Evolutionary conservation across 2,329 filamentous ascomycete genomes (phyloP), one percentile per base, ranked within the genome.

Genomic region (Aspergillus sp.): DNA sequence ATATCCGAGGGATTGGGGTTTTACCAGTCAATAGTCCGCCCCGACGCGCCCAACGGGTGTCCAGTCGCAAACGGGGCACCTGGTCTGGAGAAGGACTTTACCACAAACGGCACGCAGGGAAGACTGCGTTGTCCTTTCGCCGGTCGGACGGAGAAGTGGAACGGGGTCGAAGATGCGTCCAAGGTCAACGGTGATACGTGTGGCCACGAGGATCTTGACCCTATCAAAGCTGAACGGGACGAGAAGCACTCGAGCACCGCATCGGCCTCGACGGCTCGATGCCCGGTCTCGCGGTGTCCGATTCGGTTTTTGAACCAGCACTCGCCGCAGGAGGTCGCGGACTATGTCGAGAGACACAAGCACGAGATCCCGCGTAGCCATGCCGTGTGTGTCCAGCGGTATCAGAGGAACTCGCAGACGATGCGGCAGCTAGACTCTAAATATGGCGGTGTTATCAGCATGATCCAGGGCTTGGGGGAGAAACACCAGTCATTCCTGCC

Each of bases 271-370:
- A 64, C 69, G 12, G 67, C 75, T 35, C 86, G 86, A 53, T 96
- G 89, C 30, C 53, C 51, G 15, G 44, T 56, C 27, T 48, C 75
- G 37, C 86, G 91, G 52, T 96, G 89, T 58, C 89, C 89, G 2
- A 96, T 96, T 39, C 82, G 89, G 29, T 95, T 82, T 63, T 69
- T 95, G 53, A 82, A 95, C 58, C 81, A 93, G 57, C 88, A 94
- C 53, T 86, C 86, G 2, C 85, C 89, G 2, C 85, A 94, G 63
- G 88, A 95, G 54, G 80, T 96, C 40, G 89, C 89, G 10, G 77
- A 82, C 51, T 96, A 94, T 57, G 86, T 96, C 51, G 85, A 95
- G 57, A 86, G 80, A 32, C 88, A 95, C 65, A 95, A 95, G 58
- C 88, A 96, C 60, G 83, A 94, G 58, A 74, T 96, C 33, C 89